Conservation (phyloP, 441 rosid species). For the Caryocar brasiliense region DNA sequence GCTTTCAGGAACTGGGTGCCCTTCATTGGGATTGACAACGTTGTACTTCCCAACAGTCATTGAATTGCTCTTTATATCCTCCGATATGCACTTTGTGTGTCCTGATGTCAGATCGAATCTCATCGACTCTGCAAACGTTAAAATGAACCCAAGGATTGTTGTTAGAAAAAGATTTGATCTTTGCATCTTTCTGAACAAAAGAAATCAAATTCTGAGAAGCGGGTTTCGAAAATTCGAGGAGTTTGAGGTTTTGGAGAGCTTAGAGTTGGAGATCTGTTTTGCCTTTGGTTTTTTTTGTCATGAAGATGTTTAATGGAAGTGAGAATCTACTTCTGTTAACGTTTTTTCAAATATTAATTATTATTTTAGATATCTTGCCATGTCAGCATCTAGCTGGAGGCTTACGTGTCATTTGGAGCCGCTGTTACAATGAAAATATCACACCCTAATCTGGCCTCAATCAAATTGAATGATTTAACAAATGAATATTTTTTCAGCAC, state of each 20-base stretch:
- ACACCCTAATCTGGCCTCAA: no score
- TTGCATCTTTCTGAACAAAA: constrained; percentile 5
- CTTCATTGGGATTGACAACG: constrained; percentile 45
- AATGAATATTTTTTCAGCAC: no score
- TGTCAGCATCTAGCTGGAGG: no score
- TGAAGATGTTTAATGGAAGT: no score
- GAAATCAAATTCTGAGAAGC: neutral
- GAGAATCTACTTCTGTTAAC: no score
- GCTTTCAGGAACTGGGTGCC: constrained; percentile 37
- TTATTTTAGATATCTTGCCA: no score
- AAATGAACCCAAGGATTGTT: constrained; percentile 13
- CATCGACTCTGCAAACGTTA: constrained; percentile 31
- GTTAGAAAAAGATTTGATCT: constrained; percentile 5
- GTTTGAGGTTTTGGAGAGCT: neutral
- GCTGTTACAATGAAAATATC: no score
- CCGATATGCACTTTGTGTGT: constrained; percentile 60
- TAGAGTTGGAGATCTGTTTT: neutral
- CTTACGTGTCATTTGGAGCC: no score
- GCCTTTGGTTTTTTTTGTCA: no score
- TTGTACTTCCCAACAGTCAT: constrained; percentile 60
- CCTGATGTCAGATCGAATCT: constrained; percentile 65
- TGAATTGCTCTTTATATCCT: constrained; percentile 52
- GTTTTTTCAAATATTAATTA: no score
- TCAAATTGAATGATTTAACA: no score
- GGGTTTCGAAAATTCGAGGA: no score